These are phyloP conservation scores for Salvia hispanica DNA, from an alignment of 257 asterid genomes.

Conservation along the genomic window DNA sequence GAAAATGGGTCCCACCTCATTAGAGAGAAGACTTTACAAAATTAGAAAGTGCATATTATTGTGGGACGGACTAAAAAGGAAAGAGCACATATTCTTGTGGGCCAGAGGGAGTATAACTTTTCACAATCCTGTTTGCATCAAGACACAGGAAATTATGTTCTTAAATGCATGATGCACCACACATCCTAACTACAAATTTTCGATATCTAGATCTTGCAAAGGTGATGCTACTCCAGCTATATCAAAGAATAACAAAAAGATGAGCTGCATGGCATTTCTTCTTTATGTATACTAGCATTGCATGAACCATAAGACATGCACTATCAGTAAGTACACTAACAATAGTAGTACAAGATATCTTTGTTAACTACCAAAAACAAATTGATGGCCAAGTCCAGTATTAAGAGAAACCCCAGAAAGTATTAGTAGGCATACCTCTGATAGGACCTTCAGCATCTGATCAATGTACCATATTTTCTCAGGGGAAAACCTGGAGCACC, in stretches of 20 bases:
- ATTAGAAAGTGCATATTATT: no score
- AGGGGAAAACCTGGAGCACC: conserved; percentile 76
- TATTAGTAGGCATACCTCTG: conserved; percentile 58
- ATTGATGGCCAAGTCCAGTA: conserved; percentile 16
- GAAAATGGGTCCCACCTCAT: no score
- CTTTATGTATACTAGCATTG: neutral
- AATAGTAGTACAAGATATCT: conserved; percentile 24
- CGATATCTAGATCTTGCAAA: no score
- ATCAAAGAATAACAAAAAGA: conserved; percentile 2
- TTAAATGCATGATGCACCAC: no score
- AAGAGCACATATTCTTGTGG: no score
- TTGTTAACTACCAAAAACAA: conserved; percentile 26
- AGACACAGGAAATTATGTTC: no score
- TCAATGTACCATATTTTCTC: conserved; percentile 92
- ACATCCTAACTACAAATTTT: no score
- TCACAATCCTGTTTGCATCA: no score
- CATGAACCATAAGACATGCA: conserved; percentile 10
- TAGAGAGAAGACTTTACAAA: no score
- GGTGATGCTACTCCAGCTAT: no score
- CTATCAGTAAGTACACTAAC: conserved; percentile 4
- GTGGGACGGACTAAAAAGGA: no score
- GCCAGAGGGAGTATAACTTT: no score
- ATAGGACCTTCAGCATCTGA: conserved; percentile 90
- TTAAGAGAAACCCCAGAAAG: conserved; percentile 17
- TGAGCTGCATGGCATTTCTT: neutral